phyloP scores from a whole-genome alignment of 1,284 basidiomycete species.

The Gymnopus androsaceus region DNA sequence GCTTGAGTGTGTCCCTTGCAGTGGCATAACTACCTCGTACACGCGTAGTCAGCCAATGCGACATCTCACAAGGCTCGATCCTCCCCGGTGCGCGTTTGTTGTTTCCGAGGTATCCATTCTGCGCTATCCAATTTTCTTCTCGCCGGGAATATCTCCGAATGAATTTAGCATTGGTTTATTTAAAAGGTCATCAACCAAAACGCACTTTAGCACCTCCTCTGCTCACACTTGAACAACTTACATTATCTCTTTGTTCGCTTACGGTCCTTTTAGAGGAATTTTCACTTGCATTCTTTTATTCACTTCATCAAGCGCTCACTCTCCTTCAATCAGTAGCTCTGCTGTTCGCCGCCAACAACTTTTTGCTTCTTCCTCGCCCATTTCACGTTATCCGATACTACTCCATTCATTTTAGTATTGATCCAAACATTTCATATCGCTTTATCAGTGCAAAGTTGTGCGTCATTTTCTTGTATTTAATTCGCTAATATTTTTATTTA shows the following conservation, averaged over 20 bases:
- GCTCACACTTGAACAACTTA: neutral
- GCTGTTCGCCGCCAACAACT: neutral
- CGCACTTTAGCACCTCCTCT: neutral
- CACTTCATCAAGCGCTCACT: neutral
- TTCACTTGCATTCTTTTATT: neutral
- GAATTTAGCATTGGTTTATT: slow-evolving; percentile 6
- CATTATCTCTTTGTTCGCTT: neutral
- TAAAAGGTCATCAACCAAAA: neutral
- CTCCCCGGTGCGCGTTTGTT: neutral
- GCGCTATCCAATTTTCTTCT: neutral
- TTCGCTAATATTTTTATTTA: neutral
- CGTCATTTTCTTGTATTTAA: slow-evolving; percentile 30
- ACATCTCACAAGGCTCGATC: neutral
- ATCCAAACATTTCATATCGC: neutral
- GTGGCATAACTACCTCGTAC: slow-evolving; percentile 11
- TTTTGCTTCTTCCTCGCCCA: neutral
- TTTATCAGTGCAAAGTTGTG: slow-evolving; percentile 6
- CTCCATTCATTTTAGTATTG: neutral
- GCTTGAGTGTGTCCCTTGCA: neutral
- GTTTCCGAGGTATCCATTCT: neutral
- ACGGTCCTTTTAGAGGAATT: slow-evolving; percentile 5
- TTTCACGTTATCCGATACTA: neutral
- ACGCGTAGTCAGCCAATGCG: slow-evolving; percentile 3
- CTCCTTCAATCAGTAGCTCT: neutral
- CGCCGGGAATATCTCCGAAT: slow-evolving; percentile 7